Conservation (phyloP, 352 stramenopile species). For the Phytophthora agathidicida region DNA sequence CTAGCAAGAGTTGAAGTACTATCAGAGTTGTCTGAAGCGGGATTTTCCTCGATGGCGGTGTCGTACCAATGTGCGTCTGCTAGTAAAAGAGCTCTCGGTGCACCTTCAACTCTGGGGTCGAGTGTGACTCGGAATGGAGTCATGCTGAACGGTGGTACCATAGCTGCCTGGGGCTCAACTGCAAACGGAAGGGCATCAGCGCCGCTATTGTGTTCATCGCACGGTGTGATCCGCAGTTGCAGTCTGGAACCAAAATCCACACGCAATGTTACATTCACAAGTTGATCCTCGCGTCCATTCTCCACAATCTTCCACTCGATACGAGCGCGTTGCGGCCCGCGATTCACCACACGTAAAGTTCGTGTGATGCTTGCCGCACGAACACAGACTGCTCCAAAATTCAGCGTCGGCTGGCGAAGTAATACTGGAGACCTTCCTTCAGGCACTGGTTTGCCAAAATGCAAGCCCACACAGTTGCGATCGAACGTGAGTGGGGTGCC, state of each 20-base stretch:
- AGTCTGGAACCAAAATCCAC: conserved; percentile 56
- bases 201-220: conserved; percentile 25
- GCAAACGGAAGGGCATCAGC: conserved; percentile 43
- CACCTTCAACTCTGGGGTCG: conserved; percentile 23
- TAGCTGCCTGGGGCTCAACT: conserved; percentile 43
- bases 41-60: conserved; percentile 7
- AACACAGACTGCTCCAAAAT: conserved; percentile 56
- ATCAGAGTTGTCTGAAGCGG: neutral
- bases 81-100: conserved; percentile 54
- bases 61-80: conserved; percentile 72
- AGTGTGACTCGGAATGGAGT: conserved; percentile 65
- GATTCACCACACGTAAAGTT: conserved; percentile 72
- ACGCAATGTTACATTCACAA: conserved; percentile 59
- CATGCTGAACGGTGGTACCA: conserved; percentile 27
- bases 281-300: conserved; percentile 52
- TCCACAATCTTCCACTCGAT: conserved; percentile 69
- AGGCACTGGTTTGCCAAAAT: conserved; percentile 34
- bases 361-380: conserved; percentile 45
- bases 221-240: conserved; percentile 50
- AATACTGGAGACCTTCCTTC: neutral
- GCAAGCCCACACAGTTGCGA: conserved; percentile 68
- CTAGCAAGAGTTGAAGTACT: conserved; percentile 11
- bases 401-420: conserved; percentile 40
- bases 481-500: conserved; percentile 65
- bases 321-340: conserved; percentile 56